Base-by-base conservation (phyloP, 495 filamentous ascomycete genomes). In the Podospora australis region DNA sequence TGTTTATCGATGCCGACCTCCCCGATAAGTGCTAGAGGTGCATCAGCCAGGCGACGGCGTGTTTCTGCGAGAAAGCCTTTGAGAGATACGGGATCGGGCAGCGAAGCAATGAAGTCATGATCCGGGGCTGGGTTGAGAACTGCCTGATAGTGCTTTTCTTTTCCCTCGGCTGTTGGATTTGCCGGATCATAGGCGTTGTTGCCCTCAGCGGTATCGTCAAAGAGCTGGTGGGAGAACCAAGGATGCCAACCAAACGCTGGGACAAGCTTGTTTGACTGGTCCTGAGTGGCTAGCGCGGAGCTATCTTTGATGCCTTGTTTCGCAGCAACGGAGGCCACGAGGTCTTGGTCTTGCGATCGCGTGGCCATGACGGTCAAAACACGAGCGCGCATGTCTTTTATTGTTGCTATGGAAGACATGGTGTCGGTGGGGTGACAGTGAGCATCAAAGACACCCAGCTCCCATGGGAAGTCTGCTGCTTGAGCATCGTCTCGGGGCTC, bases 381-480 rank as follows among this genome's bases (percentile, higher is more conserved):
- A 21, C 75, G 78, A 34, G 88, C 80, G 57, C 81, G 84, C 90
- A 97, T 96, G 23, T 59, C 52, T 11, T 80, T 71, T 44, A 97
- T 88, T 14, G 68, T 67, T 28, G 74, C 56, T 39, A 90, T 70
- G 4, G 78, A 83, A 17, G 82, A 59, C 79, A 92, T 86, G n/a
- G 88, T 95, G 64, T 96, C 91, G 17, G 92, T 98, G n/a, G 92
- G 90, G 65, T 98, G 92, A 59, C 94, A 98, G 67, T 98, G 92
- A 36, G 92, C 89, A 67, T 98, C 92, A 56, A 78, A 87, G 42
- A 91, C 79, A 21, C 89, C 90, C 7, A 90, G 57, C 30, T 86
- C 77, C 92, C 92, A 98, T 2, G 89, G 90, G 50, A 96, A 78
- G 23, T 57, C 52, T 19, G 30, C 32, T 10, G 32, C 20, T 2